Conservation (phyloP, 768 basidiomycete species). For the Lyophyllum decastes region DNA sequence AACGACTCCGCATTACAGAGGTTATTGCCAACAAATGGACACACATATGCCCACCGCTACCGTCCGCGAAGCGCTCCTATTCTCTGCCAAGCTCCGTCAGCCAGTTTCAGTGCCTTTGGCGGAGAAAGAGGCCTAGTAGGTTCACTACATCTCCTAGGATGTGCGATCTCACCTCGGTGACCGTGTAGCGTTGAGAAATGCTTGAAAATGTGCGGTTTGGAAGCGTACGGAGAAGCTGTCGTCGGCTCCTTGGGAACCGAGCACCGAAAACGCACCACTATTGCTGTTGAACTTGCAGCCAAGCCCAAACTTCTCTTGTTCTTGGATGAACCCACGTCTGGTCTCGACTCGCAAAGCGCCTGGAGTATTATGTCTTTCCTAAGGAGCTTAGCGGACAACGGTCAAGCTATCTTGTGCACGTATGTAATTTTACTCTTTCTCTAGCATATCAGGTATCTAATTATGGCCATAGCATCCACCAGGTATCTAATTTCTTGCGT, state of each 20-base stretch:
- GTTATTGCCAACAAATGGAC: slow-evolving; percentile 87
- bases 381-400: slow-evolving; percentile 72
- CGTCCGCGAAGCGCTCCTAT: slow-evolving; percentile 78
- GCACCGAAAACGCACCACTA: slow-evolving; percentile 80
- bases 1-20: slow-evolving; percentile 25
- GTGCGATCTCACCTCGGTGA: not conserved
- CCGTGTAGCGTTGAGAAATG: slow-evolving; percentile 12
- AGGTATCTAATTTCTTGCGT: slow-evolving; percentile 20
- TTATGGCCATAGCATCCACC: slow-evolving; percentile 41
- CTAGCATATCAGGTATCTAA: not conserved
- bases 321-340: slow-evolving; percentile 88
- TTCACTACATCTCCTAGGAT: slow-evolving; percentile 3
- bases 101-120: slow-evolving; percentile 60
- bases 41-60: slow-evolving; percentile 74
- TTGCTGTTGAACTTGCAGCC: slow-evolving; percentile 85
- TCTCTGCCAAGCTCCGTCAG: slow-evolving; percentile 81
- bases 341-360: slow-evolving; percentile 84
- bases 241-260: slow-evolving; percentile 71
- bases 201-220: slow-evolving; percentile 59
- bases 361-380: slow-evolving; percentile 83
- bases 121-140: slow-evolving; percentile 82
- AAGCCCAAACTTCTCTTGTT: slow-evolving; percentile 85
- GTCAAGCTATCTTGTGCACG: slow-evolving; percentile 90
- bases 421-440: slow-evolving; percentile 30
- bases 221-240: slow-evolving; percentile 64